Percentiles rank a stretch among this genome's conserved stretches.
phyloP scores from a whole-genome alignment of 2,329 filamentous ascomycete species.

The Beauveria asiatica region DNA sequence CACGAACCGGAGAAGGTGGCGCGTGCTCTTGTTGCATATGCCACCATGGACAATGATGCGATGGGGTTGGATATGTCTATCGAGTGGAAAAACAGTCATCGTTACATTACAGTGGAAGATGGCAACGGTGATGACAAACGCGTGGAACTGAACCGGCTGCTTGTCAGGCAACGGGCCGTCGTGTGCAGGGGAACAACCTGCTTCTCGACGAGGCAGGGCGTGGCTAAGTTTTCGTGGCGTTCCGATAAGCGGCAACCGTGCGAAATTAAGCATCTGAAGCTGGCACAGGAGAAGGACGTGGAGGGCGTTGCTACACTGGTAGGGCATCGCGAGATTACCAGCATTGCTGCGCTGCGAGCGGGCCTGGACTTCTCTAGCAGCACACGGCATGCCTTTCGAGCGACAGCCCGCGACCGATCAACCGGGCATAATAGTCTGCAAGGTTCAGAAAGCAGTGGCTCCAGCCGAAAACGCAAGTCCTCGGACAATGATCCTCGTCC shows the following conservation, averaged over 20 bases:
- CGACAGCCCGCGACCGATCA: too few relatives aligned
- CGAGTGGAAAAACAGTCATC: neutral
- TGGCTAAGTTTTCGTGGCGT: constrained; percentile 10
- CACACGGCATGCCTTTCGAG: too few relatives aligned
- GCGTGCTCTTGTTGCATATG: constrained; percentile 14
- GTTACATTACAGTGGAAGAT: neutral
- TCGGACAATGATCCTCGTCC: constrained; percentile 6
- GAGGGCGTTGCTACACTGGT: constrained; percentile 8
- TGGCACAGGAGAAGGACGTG: neutral
- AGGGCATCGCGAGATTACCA: constrained; percentile 3
- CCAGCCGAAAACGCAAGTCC: constrained; percentile 11
- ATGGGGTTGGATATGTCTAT: constrained; percentile 14
- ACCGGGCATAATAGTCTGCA: too few relatives aligned
- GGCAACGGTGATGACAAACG: neutral
- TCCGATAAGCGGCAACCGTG: constrained; percentile 1
- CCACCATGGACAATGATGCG: constrained; percentile 13
- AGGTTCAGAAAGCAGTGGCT: too few relatives aligned
- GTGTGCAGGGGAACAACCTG: constrained; percentile 16
- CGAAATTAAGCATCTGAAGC: neutral
- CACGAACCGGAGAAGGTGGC: constrained; percentile 8
- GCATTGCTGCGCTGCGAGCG: too few relatives aligned
- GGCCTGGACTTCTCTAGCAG: too few relatives aligned
- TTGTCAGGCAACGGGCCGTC: constrained; percentile 12
- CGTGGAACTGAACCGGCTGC: constrained; percentile 9
- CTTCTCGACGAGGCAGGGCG: neutral